A percentile compares a stretch with the other conserved stretches of the same genome.
Conservation (phyloP, 805 yeast genomes). For the Debaryomyces tyrocola region DNA sequence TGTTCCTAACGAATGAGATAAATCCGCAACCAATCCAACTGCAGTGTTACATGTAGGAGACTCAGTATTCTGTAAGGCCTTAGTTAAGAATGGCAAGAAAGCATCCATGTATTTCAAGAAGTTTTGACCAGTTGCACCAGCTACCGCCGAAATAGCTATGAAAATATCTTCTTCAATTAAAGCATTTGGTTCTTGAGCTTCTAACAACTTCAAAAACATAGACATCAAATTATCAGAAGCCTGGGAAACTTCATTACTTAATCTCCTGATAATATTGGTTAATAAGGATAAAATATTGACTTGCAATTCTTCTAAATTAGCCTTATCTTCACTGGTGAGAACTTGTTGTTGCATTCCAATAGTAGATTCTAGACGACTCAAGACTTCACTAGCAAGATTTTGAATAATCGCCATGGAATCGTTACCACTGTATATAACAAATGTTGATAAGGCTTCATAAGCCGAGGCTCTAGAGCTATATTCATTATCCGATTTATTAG, state of each 20-base stretch:
- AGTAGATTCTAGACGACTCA: slow-evolving; percentile 71
- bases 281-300: slow-evolving; percentile 74
- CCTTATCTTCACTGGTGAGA: slow-evolving; percentile 65
- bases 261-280: slow-evolving; percentile 82
- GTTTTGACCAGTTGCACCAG: slow-evolving; percentile 70
- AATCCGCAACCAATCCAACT: slow-evolving; percentile 92
- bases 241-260: slow-evolving; percentile 58
- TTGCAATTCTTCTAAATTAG: slow-evolving; percentile 85
- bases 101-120: slow-evolving; percentile 78
- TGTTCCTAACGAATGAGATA: slow-evolving; percentile 82
- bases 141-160: slow-evolving; percentile 87
- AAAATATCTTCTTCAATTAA: slow-evolving; percentile 92
- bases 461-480: slow-evolving; percentile 92
- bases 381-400: slow-evolving; percentile 70
- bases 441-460: slow-evolving; percentile 84
- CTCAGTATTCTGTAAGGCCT: slow-evolving; percentile 79
- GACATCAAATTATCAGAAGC: slow-evolving; percentile 87
- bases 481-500: slow-evolving; percentile 79
- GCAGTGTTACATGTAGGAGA: slow-evolving; percentile 85
- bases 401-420: slow-evolving; percentile 70
- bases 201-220: slow-evolving; percentile 70
- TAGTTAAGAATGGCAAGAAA: slow-evolving; percentile 78
- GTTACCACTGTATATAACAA: slow-evolving; percentile 73
- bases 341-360: slow-evolving; percentile 56
- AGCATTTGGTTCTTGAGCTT: slow-evolving; percentile 56